These are phyloP conservation scores for Ogataea ramenticola DNA, from an alignment of 805 yeast species.

Conservation along the genomic window DNA sequence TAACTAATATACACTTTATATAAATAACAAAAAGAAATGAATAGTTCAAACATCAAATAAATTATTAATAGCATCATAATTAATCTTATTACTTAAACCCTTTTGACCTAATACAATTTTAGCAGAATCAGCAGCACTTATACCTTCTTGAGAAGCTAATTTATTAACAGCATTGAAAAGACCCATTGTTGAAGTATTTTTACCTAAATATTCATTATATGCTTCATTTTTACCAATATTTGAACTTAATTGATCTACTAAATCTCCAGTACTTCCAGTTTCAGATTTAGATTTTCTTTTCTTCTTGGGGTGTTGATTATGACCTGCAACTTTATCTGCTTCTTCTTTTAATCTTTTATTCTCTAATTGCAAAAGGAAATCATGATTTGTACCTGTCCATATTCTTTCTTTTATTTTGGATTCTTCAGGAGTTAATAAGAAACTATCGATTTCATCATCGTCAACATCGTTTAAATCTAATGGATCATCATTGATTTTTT, in stretches of 20 bases:
- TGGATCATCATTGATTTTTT: conserved; percentile 49
- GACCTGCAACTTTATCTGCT: conserved; percentile 84
- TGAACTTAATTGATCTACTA: background rate
- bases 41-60: conserved; percentile 25
- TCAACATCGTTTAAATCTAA: conserved; percentile 69
- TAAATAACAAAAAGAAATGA: background rate
- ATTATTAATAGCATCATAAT: conserved; percentile 72
- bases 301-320: conserved; percentile 45
- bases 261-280: conserved; percentile 4
- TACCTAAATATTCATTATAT: conserved; percentile 17
- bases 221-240: conserved; percentile 9
- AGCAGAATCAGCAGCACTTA: conserved; percentile 74
- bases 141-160: conserved; percentile 33
- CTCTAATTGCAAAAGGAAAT: conserved; percentile 79
- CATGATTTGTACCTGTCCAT: conserved; percentile 89
- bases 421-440: conserved; percentile 63
- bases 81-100: conserved; percentile 80
- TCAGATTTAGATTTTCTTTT: conserved; percentile 25
- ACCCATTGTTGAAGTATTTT: conserved; percentile 18
- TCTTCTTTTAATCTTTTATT: conserved; percentile 74
- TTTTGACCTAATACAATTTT: conserved; percentile 69
- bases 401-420: conserved; percentile 67
- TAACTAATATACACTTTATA: background rate
- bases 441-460: conserved; percentile 67
- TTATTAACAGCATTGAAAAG: conserved; percentile 37